Base-by-base conservation (phyloP, 2,329 filamentous ascomycete genomes). In the Aspergillus uvarum region DNA sequence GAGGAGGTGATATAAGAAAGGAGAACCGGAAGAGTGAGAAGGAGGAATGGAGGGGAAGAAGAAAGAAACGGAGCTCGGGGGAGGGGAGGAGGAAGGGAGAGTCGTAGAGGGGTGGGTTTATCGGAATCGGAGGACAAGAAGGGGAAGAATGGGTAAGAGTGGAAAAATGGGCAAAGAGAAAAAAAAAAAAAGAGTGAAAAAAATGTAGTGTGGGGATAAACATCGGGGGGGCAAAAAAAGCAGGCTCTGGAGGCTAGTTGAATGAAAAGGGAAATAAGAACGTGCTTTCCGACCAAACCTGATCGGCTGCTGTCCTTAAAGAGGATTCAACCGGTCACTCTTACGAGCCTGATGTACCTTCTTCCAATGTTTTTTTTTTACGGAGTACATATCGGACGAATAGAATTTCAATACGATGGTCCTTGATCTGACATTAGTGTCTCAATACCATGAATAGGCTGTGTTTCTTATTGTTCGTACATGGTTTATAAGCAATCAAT, bases 141-240 rank as follows among this genome's bases (percentile, higher is more conserved):
- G 53, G 56, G 50, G 44, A 53, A 47, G 32, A 35, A 16, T 35
- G 12, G 32, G 32, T 35, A 35, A 35, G 32, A 35, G 32, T 35
- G 32, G 16, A 56, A 59, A 55, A 57, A 55, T 53, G 58, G 55
- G 60, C 56, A 54, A 59, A 65, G 60, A 59, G 63, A 59, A 58
- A 59, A 51, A 59, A 59, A 59, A 53, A 54, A 51, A 67, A 63
- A 59, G 67, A 64, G 47, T 58, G 55, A 51, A 56, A 64, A 61
- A 58, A 60, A 58, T 60, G 59, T 55, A 62, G 66, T 70, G 69
- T 68, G 67, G 67, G 62, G 62, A 65, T 75, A 69, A 67, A 79
- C 77, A 74, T 62, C 60, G 60, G 62, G 62, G 61, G 60, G 64
- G 55, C 53, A 66, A 63, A 65, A 66, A 64, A 62, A 63, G 52